phyloP scores from a whole-genome alignment of 305 asterid genomes.

The Fraxinus sp. region DNA sequence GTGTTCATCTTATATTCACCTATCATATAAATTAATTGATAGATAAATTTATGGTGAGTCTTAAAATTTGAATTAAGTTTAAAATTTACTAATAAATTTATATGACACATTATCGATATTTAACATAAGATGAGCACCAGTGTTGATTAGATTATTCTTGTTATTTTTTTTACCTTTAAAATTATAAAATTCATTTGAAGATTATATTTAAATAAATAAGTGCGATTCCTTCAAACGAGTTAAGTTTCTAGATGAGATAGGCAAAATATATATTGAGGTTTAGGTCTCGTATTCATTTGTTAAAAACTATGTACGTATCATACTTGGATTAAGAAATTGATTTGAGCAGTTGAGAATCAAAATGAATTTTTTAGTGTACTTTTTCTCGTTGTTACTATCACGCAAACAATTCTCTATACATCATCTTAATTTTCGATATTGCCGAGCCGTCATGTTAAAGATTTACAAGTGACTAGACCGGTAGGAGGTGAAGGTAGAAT shows the following conservation, averaged over 20 bases:
- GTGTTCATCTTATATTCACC: background rate
- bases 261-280: background rate
- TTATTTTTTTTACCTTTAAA: background rate
- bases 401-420: background rate
- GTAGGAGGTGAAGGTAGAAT: background rate
- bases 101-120: background rate
- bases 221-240: background rate
- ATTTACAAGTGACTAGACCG: background rate
- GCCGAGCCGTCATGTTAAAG: background rate
- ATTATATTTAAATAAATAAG: background rate
- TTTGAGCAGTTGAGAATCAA: background rate
- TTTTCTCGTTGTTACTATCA: background rate
- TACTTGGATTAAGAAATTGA: background rate
- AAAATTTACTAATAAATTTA: background rate
- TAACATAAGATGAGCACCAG: background rate
- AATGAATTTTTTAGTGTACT: background rate
- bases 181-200: background rate
- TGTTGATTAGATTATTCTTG: background rate
- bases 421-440: background rate
- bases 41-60: too few species aligned
- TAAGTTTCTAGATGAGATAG: background rate
- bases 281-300: background rate
- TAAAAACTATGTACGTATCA: background rate
- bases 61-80: background rate
- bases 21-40: background rate